phyloP scores from a whole-genome alignment of 176 grass and related monocot species.

The Hyparrhenia diplandra region DNA sequence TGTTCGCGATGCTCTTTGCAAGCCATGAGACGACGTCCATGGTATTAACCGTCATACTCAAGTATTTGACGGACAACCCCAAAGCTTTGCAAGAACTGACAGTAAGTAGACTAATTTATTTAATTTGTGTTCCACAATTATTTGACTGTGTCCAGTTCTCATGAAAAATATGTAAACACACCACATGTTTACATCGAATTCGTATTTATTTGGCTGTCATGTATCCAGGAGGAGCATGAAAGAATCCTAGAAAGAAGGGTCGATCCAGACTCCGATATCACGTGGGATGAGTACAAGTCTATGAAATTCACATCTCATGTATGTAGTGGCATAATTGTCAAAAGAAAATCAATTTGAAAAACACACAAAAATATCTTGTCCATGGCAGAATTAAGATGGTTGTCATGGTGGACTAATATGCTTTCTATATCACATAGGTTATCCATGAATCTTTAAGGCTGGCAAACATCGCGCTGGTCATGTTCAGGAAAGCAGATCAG shows the following conservation, averaged over 20 bases:
- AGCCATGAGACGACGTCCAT: constrained; percentile 52
- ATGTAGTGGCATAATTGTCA: not conserved
- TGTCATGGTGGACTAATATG: not conserved
- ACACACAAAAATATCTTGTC: not conserved
- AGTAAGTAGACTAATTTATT: constrained; percentile 9
- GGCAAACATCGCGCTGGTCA: constrained; percentile 43
- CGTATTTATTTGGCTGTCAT: too few species aligned
- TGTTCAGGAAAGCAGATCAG: constrained; percentile 53
- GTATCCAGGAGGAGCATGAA: constrained; percentile 51
- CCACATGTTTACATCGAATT: too few species aligned
- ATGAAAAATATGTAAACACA: too few species aligned
- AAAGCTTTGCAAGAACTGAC: constrained; percentile 40
- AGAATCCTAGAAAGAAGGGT: constrained; percentile 17
- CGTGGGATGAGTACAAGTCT: constrained; percentile 66
- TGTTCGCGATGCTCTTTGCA: constrained; percentile 59
- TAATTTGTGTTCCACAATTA: too few species aligned
- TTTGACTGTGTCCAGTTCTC: too few species aligned
- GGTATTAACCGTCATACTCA: constrained; percentile 42
- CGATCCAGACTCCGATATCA: constrained; percentile 33
- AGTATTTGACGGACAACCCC: constrained; percentile 37
- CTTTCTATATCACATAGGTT: constrained; percentile 30
- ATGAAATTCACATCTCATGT: constrained; percentile 67
- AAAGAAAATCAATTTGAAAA: too few species aligned
- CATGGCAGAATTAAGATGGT: not conserved
- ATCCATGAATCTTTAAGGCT: constrained; percentile 48